phyloP scores from a whole-genome alignment of 371 early-diverging fungal genomes.

The Lichtheimia hyalospora region DNA sequence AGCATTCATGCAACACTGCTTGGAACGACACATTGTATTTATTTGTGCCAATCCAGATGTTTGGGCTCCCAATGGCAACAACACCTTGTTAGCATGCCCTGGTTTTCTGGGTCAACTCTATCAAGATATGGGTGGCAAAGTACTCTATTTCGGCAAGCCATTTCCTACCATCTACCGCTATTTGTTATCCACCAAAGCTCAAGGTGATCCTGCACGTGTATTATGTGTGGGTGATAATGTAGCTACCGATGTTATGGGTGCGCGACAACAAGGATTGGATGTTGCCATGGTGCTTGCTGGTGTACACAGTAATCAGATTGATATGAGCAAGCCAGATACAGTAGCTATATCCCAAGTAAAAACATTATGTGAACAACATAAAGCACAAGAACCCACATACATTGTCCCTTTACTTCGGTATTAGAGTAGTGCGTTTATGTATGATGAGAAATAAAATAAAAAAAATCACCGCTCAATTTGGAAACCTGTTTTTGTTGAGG shows the following conservation, averaged over 20 bases:
- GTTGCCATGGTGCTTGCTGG: slow-evolving; percentile 51
- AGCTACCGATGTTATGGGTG: slow-evolving; percentile 44
- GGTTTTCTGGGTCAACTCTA: slow-evolving; percentile 45
- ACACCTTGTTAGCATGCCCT: slow-evolving; percentile 33
- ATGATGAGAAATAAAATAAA: background rate
- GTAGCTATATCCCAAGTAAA: background rate
- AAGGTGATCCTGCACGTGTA: slow-evolving; percentile 11
- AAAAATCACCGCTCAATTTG: background rate
- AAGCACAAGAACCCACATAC: slow-evolving; percentile 6
- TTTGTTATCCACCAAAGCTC: slow-evolving; percentile 12
- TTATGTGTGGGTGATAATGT: slow-evolving; percentile 48
- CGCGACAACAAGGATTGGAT: slow-evolving; percentile 34
- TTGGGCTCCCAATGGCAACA: slow-evolving; percentile 38
- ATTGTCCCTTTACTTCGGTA: slow-evolving; percentile 2
- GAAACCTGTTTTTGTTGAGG: slow-evolving; percentile 1
- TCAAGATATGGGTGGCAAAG: slow-evolving; percentile 40
- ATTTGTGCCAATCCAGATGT: slow-evolving; percentile 51
- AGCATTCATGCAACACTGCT: slow-evolving; percentile 24
- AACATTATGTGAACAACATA: background rate
- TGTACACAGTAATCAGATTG: slow-evolving; percentile 29
- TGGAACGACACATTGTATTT: slow-evolving; percentile 25
- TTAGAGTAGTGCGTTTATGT: background rate
- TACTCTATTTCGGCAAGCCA: slow-evolving; percentile 50
- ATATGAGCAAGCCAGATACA: background rate
- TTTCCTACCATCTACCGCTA: slow-evolving; percentile 41